These are phyloP conservation scores for Hordeum marinum DNA, from an alignment of 176 grass and related monocot species.

Conservation along the genomic window DNA sequence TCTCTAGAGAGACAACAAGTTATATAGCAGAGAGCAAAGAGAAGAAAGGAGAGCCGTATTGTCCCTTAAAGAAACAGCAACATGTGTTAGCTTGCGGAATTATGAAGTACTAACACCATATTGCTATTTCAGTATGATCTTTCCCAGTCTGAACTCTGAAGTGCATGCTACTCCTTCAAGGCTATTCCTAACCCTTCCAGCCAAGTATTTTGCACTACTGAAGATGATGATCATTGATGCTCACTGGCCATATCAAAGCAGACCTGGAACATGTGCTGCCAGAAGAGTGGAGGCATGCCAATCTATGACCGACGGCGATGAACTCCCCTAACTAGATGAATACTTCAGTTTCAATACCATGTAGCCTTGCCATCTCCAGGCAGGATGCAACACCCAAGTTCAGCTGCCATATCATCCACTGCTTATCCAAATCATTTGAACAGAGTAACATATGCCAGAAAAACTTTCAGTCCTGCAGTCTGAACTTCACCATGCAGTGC, in stretches of 20 bases:
- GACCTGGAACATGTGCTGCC: not conserved
- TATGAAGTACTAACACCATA: not conserved
- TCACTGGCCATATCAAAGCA: not conserved
- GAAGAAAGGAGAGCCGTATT: no score
- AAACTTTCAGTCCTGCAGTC: not conserved
- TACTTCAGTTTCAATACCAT: not conserved
- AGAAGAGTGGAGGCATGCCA: not conserved
- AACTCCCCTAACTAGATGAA: not conserved
- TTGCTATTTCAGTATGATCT: not conserved
- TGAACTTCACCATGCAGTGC: not conserved
- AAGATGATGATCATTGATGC: not conserved
- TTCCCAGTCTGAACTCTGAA: constrained; percentile 6
- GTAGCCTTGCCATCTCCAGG: not conserved
- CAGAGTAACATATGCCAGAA: not conserved
- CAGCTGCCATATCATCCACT: not conserved
- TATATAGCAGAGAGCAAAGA: not conserved
- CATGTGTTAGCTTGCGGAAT: not conserved
- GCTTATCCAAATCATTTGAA: not conserved
- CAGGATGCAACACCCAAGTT: not conserved
- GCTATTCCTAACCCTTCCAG: not conserved
- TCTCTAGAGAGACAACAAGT: not conserved
- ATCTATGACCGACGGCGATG: not conserved
- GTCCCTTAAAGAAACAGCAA: not conserved
- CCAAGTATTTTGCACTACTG: not conserved
- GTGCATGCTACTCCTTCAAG: not conserved